Conservation (phyloP, 2,329 filamentous ascomycete genomes). For the Monilinia fructicola region DNA sequence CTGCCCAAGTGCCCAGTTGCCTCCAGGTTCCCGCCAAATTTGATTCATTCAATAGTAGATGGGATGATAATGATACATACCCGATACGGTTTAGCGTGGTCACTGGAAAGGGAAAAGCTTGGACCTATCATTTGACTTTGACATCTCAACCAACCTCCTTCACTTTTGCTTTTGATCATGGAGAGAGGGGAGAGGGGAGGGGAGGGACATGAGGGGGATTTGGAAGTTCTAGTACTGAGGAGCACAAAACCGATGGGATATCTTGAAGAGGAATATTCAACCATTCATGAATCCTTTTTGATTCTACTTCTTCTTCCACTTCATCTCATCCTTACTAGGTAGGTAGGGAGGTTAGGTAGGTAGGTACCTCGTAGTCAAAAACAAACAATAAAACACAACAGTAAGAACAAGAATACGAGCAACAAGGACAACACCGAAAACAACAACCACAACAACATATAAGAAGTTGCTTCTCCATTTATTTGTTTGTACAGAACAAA, state of each 20-base stretch:
- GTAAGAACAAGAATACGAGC: too few relatives aligned
- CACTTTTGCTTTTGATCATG: neutral
- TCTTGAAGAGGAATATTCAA: neutral
- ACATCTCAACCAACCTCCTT: neutral
- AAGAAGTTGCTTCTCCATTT: too few relatives aligned
- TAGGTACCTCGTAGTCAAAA: too few relatives aligned
- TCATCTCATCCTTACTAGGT: neutral
- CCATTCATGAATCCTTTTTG: neutral
- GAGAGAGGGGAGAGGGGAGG: neutral
- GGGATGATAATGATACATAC: neutral
- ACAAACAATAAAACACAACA: too few relatives aligned
- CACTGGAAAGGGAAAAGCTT: conserved; percentile 7
- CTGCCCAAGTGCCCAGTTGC: too few relatives aligned
- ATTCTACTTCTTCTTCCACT: neutral
- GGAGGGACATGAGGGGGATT: neutral
- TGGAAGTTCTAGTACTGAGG: neutral
- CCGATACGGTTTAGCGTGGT: neutral
- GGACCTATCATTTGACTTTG: neutral
- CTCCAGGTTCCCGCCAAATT: conserved; percentile 7
- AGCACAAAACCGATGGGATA: neutral
- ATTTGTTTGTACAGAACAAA: too few relatives aligned
- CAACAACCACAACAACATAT: too few relatives aligned
- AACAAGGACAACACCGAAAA: neutral
- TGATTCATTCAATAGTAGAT: neutral
- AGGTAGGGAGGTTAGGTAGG: too few relatives aligned